Conservation (phyloP, 768 basidiomycete species). For the Pleurotus platypus region DNA sequence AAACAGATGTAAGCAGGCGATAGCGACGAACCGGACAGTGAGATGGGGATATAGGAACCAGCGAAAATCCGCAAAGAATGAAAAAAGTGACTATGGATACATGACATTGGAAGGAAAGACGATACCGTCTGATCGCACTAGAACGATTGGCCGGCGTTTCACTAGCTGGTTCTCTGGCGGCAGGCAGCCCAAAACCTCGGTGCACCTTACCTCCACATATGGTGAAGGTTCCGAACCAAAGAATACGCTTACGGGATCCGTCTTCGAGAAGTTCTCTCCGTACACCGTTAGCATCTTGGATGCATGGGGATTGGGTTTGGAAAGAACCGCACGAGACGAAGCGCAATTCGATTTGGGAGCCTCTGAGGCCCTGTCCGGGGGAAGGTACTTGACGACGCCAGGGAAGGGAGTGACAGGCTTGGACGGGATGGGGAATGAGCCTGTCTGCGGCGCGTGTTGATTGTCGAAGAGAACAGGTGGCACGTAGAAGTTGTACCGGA, state of each 20-base stretch:
- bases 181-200: slow-evolving; percentile 78
- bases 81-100: slow-evolving; percentile 59
- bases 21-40: background rate
- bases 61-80: slow-evolving; percentile 6
- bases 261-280: slow-evolving; percentile 86
- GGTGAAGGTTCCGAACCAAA: slow-evolving; percentile 85
- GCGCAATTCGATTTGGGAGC: slow-evolving; percentile 71
- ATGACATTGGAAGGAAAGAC: slow-evolving; percentile 81
- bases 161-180: slow-evolving; percentile 65
- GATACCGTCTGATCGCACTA: slow-evolving; percentile 82
- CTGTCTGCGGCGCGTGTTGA: slow-evolving; percentile 65
- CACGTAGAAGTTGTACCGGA: slow-evolving; percentile 91
- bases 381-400: slow-evolving; percentile 85
- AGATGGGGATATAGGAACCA: slow-evolving; percentile 8
- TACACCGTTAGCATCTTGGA: slow-evolving; percentile 83
- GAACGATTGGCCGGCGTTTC: slow-evolving; percentile 76
- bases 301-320: slow-evolving; percentile 76
- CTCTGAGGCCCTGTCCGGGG: slow-evolving; percentile 83
- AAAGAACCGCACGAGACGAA: slow-evolving; percentile 60
- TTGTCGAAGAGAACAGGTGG: slow-evolving; percentile 82
- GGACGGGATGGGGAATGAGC: slow-evolving; percentile 75
- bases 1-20: slow-evolving; percentile 4
- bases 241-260: slow-evolving; percentile 78
- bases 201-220: slow-evolving; percentile 85
- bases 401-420: slow-evolving; percentile 87